Evolutionary conservation across 2,329 filamentous ascomycete species (phyloP).

Genomic region (Cylindrodendrum hubeiense): DNA sequence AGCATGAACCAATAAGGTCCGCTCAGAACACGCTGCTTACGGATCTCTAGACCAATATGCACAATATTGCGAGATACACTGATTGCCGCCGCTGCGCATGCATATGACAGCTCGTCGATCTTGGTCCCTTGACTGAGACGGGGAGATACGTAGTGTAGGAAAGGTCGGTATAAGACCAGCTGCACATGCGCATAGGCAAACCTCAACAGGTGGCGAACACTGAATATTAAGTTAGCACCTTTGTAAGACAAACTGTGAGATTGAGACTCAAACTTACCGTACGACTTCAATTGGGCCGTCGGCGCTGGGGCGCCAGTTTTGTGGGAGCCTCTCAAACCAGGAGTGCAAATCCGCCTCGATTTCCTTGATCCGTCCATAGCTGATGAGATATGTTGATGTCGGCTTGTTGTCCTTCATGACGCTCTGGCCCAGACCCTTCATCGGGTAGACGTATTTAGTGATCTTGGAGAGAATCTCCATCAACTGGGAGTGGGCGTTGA

Average conservation of each 20-base stretch:
- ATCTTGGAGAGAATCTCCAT: slow-evolving; percentile 75
- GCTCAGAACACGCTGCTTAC: slow-evolving; percentile 78
- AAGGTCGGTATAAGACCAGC: slow-evolving; percentile 85
- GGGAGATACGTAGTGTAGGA: slow-evolving; percentile 84
- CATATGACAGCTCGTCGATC: slow-evolving; percentile 83
- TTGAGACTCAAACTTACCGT: slow-evolving; percentile 66
- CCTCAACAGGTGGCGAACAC: slow-evolving; percentile 79
- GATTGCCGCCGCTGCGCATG: slow-evolving; percentile 74
- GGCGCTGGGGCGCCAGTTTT: slow-evolving; percentile 81
- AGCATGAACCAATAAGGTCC: slow-evolving; percentile 90
- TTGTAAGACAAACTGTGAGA: background rate
- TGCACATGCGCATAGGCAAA: slow-evolving; percentile 88
- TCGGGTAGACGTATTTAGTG: slow-evolving; percentile 74
- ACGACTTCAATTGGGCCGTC: slow-evolving; percentile 81
- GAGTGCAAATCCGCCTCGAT: slow-evolving; percentile 73
- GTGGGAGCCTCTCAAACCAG: slow-evolving; percentile 77
- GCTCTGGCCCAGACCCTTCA: slow-evolving; percentile 66
- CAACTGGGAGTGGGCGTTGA: slow-evolving; percentile 74
- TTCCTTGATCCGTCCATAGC: slow-evolving; percentile 72
- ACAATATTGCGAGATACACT: slow-evolving; percentile 80
- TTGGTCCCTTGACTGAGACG: slow-evolving; percentile 66
- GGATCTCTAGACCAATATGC: slow-evolving; percentile 83
- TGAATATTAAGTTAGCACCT: slow-evolving; percentile 41
- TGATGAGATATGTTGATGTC: slow-evolving; percentile 70
- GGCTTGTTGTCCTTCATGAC: slow-evolving; percentile 56